Base-by-base conservation (phyloP, 345 rosid species). In the Heritiera fomes region DNA sequence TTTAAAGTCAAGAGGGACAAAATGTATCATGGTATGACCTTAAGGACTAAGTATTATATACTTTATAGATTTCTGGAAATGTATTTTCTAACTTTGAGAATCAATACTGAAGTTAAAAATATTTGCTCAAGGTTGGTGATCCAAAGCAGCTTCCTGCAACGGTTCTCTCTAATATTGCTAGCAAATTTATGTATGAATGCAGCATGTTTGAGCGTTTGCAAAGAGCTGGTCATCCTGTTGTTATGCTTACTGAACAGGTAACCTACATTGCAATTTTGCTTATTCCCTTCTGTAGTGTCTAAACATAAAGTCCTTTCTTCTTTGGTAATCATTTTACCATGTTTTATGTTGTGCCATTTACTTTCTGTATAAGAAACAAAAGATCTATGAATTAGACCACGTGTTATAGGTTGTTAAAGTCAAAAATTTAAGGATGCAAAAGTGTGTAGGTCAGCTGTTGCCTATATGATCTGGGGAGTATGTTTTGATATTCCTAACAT, bases 161-260 rank as follows among this genome's bases (percentile, higher is more conserved):
- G 6, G 99, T 96, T 77, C 95, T 96, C 73, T 96, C 99, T 12
- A 91, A 87, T 77, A 79, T 92, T 80, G 99, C 98, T 14, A 92
- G 99, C 89, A 94, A 93, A 86, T 94, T 85, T 84, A 83, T 87
- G 59, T 95, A 86, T 66, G 90, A 91, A 58, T 95, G 99, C 87
- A 95, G 99, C 89, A 95, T 95, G 99, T 95, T 95, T 87, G 99
- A 95, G 87, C 98, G 99, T 52, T 80, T 95, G 76, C 99, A 95
- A 83, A 91, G 87, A 83, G 99, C 98, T 77, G 97, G 98, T 62
- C 87, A 92, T 84, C 94, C 94, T 79, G 97, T 95, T 80, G 85
- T 89, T 68, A 93, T 95, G 97, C 98, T 95, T 84, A 93, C 97
- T 56, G 88, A 91, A 73, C 99, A 95, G 97, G 99, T 93, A 77